Evolutionary conservation across 176 grass and related monocot species (phyloP).

Genomic region (Thalia dealbata): DNA sequence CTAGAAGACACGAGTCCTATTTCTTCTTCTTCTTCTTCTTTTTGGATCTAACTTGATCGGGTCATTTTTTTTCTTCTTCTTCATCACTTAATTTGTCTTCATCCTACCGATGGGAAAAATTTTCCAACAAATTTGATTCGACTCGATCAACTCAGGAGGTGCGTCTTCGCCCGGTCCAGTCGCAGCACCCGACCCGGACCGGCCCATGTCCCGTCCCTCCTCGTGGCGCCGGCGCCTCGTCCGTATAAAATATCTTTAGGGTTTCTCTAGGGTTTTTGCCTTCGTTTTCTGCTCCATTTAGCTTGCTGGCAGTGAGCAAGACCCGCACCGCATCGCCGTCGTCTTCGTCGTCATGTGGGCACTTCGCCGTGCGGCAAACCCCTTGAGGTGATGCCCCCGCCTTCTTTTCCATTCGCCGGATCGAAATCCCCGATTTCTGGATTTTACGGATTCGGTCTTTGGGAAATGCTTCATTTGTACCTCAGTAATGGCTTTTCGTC

Average conservation of each 20-base stretch:
- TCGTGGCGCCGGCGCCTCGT: background rate
- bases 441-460: background rate
- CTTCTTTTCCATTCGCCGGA: background rate
- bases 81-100: too few species aligned
- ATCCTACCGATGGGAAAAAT: too few species aligned
- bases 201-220: too few species aligned
- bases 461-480: background rate
- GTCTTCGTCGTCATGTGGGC: slow-evolving; percentile 41
- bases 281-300: background rate
- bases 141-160: too few species aligned
- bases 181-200: too few species aligned
- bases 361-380: slow-evolving; percentile 44
- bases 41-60: too few species aligned
- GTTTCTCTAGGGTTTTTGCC: background rate
- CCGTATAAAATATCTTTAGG: background rate
- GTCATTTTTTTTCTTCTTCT: too few species aligned
- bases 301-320: background rate
- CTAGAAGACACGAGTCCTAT: too few species aligned
- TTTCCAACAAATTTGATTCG: too few species aligned
- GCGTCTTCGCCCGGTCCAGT: too few species aligned
- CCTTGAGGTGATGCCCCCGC: slow-evolving; percentile 30
- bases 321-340: background rate
- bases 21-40: too few species aligned
- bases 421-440: background rate
- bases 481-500: background rate